Conservation (phyloP, 2,329 filamentous ascomycete genomes). For the Alternaria ethzedia region DNA sequence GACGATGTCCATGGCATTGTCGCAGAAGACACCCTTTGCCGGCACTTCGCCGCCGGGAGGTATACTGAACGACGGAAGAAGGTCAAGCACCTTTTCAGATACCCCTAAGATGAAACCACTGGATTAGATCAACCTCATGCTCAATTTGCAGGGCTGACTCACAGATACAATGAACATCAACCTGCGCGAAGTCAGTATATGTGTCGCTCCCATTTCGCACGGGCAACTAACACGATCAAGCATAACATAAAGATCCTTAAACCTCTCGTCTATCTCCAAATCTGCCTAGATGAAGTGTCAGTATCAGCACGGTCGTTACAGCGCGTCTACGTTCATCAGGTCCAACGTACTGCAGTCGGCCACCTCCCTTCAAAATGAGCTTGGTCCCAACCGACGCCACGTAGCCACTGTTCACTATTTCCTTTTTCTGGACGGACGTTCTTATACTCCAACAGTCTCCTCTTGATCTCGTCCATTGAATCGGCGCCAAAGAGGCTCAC, state of each 20-base stretch:
- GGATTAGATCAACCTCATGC: neutral
- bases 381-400: constrained; percentile 76
- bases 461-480: constrained; percentile 62
- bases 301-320: neutral
- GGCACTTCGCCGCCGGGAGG: constrained; percentile 72
- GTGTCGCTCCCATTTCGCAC: neutral
- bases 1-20: constrained; percentile 73
- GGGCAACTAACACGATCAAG: constrained; percentile 61
- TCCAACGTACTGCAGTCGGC: constrained; percentile 65
- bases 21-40: constrained; percentile 72
- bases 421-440: constrained; percentile 59
- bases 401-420: constrained; percentile 64
- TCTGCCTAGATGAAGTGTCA: constrained; percentile 55
- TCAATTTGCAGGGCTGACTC: neutral
- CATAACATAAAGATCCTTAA: constrained; percentile 69
- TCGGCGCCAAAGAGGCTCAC: constrained; percentile 67
- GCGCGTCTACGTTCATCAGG: neutral
- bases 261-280: constrained; percentile 59
- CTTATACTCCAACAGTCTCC: constrained; percentile 61
- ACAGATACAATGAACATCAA: constrained; percentile 73
- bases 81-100: constrained; percentile 66
- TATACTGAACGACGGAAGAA: constrained; percentile 62
- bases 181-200: neutral
- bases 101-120: constrained; percentile 50
- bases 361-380: constrained; percentile 65